Evolutionary conservation across 1,284 basidiomycete genomes (phyloP).

Genomic region (Fomitopsis betulina): DNA sequence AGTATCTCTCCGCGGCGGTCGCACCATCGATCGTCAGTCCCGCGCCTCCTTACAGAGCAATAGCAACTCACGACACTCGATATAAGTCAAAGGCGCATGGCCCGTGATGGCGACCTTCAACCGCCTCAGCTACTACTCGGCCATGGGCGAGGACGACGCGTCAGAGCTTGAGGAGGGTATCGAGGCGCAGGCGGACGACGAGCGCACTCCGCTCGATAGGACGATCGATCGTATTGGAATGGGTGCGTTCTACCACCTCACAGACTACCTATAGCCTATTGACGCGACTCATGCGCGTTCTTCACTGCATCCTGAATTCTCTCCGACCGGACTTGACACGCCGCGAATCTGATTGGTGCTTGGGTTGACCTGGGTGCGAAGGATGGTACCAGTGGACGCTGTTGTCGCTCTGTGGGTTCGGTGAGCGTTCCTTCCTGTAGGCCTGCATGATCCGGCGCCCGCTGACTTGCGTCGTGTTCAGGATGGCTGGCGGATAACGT

Average conservation of each 20-base stretch:
- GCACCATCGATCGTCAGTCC: not conserved
- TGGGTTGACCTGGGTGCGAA: constrained; percentile 17
- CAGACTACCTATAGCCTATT: not conserved
- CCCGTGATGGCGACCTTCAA: constrained; percentile 10
- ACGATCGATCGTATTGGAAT: constrained; percentile 90
- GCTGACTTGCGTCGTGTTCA: constrained; percentile 20
- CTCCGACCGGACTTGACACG: constrained; percentile 2
- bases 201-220: constrained; percentile 71
- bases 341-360: not conserved
- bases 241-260: constrained; percentile 41
- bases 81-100: not conserved
- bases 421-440: constrained; percentile 38
- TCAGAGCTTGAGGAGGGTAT: constrained; percentile 17
- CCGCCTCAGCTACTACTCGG: constrained; percentile 22
- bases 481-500: constrained; percentile 89
- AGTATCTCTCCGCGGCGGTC: not conserved
- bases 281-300: not conserved
- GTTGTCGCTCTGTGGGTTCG: constrained; percentile 80
- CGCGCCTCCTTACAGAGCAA: not conserved
- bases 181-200: constrained; percentile 35
- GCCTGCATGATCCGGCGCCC: not conserved
- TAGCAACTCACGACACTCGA: not conserved
- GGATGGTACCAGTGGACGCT: constrained; percentile 80
- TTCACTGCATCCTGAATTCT: not conserved
- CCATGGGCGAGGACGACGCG: constrained; percentile 11